Evolutionary conservation across 2,329 filamentous ascomycete species (phyloP).

Genomic region (Pseudogymnoascus sp.): DNA sequence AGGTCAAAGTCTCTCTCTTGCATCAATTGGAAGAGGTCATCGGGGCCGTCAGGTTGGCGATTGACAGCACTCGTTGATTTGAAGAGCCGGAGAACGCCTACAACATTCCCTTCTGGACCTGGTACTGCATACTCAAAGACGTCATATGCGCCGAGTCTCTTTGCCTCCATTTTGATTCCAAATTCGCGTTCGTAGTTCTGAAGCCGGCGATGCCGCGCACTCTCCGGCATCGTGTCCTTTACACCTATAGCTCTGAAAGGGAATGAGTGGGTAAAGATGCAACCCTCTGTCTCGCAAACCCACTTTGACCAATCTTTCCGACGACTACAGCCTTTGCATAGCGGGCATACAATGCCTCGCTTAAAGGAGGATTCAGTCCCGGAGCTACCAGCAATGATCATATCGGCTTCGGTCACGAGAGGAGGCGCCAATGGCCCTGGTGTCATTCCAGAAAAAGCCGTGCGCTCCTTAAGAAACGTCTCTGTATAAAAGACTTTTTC

Average conservation of each 20-base stretch:
- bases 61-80: constrained; percentile 47
- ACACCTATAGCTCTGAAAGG: constrained; percentile 14
- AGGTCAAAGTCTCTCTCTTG: constrained; percentile 39
- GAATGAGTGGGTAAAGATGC: constrained; percentile 37
- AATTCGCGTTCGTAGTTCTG: neutral
- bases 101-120: constrained; percentile 27
- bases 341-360: constrained; percentile 57
- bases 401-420: constrained; percentile 30
- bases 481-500: constrained; percentile 42
- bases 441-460: constrained; percentile 32
- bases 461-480: constrained; percentile 49
- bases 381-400: constrained; percentile 25
- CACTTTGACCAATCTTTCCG: constrained; percentile 54
- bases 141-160: constrained; percentile 20
- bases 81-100: constrained; percentile 48
- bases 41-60: constrained; percentile 43
- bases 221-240: neutral
- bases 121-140: constrained; percentile 39
- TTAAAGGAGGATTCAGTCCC: constrained; percentile 46
- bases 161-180: neutral
- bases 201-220: neutral
- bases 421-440: constrained; percentile 33
- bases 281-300: constrained; percentile 47
- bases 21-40: constrained; percentile 50
- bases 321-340: constrained; percentile 53